A percentile compares a stretch with the other conserved stretches of the same genome.
Conservation (phyloP, 805 yeast species). For the Sugiyamaella floridensis region DNA sequence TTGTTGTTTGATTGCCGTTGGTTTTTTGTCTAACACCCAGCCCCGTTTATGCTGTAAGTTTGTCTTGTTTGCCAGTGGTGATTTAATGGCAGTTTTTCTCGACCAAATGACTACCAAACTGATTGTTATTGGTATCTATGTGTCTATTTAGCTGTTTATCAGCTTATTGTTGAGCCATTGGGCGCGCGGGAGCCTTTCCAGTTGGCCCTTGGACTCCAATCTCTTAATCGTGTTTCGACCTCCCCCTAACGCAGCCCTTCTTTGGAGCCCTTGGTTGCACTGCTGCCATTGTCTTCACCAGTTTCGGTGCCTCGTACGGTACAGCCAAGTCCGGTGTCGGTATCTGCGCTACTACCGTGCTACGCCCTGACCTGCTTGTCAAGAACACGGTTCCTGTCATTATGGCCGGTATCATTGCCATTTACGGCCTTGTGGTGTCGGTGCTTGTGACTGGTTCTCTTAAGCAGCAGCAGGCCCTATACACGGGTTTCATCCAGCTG, state of each 20-base stretch:
- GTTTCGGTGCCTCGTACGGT: slow-evolving; percentile 98
- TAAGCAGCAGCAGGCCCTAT: slow-evolving; percentile 84
- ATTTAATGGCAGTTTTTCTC: too few relatives aligned
- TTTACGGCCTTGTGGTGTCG: slow-evolving; percentile 92
- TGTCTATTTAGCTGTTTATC: slow-evolving; percentile 2
- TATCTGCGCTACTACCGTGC: slow-evolving; percentile 95
- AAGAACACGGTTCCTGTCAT: slow-evolving; percentile 93
- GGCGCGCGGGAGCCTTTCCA: not conserved
- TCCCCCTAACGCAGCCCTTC: slow-evolving; percentile 59
- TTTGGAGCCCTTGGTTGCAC: slow-evolving; percentile 99
- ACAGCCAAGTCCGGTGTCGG: slow-evolving; percentile 99
- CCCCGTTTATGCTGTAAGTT: slow-evolving; percentile 66
- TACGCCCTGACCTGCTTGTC: slow-evolving; percentile 93
- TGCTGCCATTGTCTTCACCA: slow-evolving; percentile 96
- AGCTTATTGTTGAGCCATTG: not conserved
- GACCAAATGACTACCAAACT: too few relatives aligned
- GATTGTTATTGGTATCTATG: too few relatives aligned
- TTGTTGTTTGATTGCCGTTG: not conserved
- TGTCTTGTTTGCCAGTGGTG: not conserved
- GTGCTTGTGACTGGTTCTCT: slow-evolving; percentile 88
- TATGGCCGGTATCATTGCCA: slow-evolving; percentile 99
- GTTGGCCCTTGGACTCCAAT: not conserved
- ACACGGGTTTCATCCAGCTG: slow-evolving; percentile 95
- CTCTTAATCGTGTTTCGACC: not conserved
- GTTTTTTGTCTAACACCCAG: slow-evolving; percentile 32